Percentiles rank a stretch among this genome's conserved stretches.
Conservation (phyloP, 2,329 filamentous ascomycete genomes). For the Colletotrichum noveboracense region DNA sequence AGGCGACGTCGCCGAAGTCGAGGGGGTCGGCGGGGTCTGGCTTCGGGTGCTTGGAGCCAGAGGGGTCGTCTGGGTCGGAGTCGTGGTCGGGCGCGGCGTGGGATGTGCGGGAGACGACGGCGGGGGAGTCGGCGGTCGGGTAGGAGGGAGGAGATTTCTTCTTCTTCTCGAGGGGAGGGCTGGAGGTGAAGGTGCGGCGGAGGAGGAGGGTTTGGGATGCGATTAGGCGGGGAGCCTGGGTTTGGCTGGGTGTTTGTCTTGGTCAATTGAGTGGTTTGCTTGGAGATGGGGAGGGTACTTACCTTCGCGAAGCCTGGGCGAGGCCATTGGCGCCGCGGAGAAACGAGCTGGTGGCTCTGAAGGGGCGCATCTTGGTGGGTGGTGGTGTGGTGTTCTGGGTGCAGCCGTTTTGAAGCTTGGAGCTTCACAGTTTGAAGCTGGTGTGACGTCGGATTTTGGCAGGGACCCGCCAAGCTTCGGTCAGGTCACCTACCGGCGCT, state of each 20-base stretch:
- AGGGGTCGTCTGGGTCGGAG: constrained; percentile 20
- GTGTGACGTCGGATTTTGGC: not conserved
- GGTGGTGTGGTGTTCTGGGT: not conserved
- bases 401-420: not conserved
- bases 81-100: constrained; percentile 26
- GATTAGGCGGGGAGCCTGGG: not conserved
- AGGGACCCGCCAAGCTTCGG: not conserved
- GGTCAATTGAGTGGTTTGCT: not conserved
- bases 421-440: not conserved
- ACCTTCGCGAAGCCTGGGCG: not conserved
- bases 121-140: constrained; percentile 21
- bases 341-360: not conserved
- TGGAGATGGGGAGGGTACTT: too few species aligned
- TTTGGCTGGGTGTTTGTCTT: not conserved
- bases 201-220: not conserved
- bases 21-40: constrained; percentile 49
- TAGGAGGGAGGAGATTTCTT: constrained; percentile 32
- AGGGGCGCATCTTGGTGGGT: not conserved
- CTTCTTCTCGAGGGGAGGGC: constrained; percentile 39
- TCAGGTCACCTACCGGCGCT: not conserved
- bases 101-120: constrained; percentile 18
- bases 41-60: constrained; percentile 27
- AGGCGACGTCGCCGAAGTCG: constrained; percentile 53
- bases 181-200: constrained; percentile 34
- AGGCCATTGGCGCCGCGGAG: constrained; percentile 19